phyloP scores from a whole-genome alignment of 768 basidiomycete genomes.

The Macrolepiota dolichaula region DNA sequence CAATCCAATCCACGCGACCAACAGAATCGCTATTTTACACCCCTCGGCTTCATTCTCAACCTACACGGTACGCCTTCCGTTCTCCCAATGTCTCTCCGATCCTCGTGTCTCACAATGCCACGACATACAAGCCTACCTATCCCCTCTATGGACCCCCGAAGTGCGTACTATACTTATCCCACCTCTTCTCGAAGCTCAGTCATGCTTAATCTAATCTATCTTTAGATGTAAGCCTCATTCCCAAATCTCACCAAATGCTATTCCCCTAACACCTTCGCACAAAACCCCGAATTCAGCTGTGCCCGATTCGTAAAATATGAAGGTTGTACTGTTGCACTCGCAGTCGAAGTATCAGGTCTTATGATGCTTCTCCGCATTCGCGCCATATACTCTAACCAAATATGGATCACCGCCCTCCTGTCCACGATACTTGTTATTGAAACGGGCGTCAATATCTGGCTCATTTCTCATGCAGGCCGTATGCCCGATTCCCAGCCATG shows the following conservation, averaged over 20 bases:
- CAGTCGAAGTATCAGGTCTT: slow-evolving; percentile 23
- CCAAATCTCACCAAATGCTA: background rate
- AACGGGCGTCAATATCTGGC: slow-evolving; percentile 48
- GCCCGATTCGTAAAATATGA: slow-evolving; percentile 46
- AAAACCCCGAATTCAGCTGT: slow-evolving; percentile 29
- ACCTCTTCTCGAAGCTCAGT: background rate
- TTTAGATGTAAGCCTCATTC: slow-evolving; percentile 11
- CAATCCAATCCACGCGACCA: background rate
- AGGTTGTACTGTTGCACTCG: slow-evolving; percentile 36
- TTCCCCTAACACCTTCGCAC: background rate
- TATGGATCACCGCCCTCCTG: slow-evolving; percentile 26
- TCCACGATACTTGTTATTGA: slow-evolving; percentile 38
- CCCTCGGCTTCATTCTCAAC: slow-evolving; percentile 59
- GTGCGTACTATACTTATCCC: slow-evolving; percentile 19
- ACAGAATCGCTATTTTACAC: slow-evolving; percentile 65
- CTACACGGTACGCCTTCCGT: slow-evolving; percentile 33
- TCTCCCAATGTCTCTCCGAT: too few relatives aligned
- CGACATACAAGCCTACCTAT: slow-evolving; percentile 34
- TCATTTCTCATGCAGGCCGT: slow-evolving; percentile 52
- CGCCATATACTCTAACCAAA: slow-evolving; percentile 34
- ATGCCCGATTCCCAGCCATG: slow-evolving; percentile 16
- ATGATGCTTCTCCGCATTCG: slow-evolving; percentile 58
- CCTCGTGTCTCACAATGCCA: background rate
- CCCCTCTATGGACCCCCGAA: slow-evolving; percentile 35
- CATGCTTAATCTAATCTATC: background rate